Evolutionary conservation across 805 yeast genomes (phyloP).

Genomic region (Metschnikowia cerradonensis): DNA sequence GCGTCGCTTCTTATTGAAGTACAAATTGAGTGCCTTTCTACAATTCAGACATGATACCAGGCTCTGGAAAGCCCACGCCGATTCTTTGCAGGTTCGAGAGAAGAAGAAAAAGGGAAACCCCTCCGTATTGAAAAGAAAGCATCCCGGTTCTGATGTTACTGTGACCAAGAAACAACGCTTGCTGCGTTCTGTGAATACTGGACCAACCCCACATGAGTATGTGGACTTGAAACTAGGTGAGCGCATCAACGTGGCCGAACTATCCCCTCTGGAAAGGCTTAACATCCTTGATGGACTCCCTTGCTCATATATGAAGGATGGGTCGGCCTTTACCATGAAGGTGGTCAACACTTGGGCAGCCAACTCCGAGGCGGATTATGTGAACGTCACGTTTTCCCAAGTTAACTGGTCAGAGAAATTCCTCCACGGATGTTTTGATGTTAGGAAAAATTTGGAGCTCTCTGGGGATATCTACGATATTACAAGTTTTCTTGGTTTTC

Average conservation of each 20-base stretch:
- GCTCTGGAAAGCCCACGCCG: conserved; percentile 1
- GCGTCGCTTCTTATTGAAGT: neutral
- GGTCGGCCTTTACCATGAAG: conserved; percentile 8
- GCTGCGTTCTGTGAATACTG: neutral
- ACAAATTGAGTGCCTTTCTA: neutral
- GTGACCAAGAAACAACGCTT: neutral
- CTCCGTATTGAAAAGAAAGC: neutral
- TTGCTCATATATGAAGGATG: conserved; percentile 12
- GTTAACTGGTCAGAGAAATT: conserved; percentile 7
- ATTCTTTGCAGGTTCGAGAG: neutral
- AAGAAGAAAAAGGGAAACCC: neutral
- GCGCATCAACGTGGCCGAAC: neutral
- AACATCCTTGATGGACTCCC: conserved; percentile 12
- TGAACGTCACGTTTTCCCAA: conserved; percentile 8
- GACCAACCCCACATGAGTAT: neutral
- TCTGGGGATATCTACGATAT: conserved; percentile 3
- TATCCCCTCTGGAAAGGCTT: conserved; percentile 5
- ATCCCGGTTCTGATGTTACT: neutral
- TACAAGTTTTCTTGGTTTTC: conserved; percentile 3
- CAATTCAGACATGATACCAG: neutral
- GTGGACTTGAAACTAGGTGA: conserved; percentile 5
- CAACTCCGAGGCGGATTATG: neutral
- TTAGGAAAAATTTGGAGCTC: neutral
- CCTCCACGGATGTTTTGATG: conserved; percentile 9
- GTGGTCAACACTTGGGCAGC: neutral